phyloP scores from a whole-genome alignment of 352 stramenopile genomes.

The Phytophthora cactorum region DNA sequence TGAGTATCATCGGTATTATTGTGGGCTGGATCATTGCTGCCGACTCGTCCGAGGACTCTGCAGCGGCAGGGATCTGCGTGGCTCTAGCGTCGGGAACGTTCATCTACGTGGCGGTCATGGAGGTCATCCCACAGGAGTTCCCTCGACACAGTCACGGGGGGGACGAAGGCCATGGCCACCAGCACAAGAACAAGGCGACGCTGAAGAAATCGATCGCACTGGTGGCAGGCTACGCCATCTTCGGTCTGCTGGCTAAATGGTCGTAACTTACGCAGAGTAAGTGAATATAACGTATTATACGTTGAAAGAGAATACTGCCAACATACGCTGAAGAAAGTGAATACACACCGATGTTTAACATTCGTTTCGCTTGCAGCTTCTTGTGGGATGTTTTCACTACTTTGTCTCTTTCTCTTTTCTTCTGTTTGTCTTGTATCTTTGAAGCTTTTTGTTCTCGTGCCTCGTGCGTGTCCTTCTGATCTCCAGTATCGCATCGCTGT shows the following conservation, averaged over 20 bases:
- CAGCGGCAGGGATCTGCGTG: conserved; percentile 62
- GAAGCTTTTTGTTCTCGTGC: conserved; percentile 33
- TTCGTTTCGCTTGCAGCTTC: too few relatives aligned
- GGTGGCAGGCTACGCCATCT: conserved; percentile 74
- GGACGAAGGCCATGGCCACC: conserved; percentile 2
- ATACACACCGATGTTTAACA: too few relatives aligned
- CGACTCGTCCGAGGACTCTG: conserved; percentile 64
- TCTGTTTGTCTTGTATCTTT: conserved; percentile 24
- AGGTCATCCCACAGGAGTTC: conserved; percentile 87
- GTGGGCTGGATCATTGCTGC: conserved; percentile 62
- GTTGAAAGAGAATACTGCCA: too few relatives aligned
- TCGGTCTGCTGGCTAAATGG: conserved; percentile 82
- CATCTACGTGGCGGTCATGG: conserved; percentile 89
- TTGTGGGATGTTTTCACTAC: too few relatives aligned
- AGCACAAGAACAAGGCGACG: conserved; percentile 28
- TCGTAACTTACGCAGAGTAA: conserved; percentile 39
- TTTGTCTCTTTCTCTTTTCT: conserved; percentile 9
- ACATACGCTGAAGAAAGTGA: too few relatives aligned
- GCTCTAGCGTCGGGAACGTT: conserved; percentile 80
- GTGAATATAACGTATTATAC: neutral
- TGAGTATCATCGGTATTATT: conserved; percentile 69
- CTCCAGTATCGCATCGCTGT: conserved; percentile 43
- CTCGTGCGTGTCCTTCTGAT: conserved; percentile 35
- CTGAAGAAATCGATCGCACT: conserved; percentile 62
- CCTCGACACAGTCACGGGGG: conserved; percentile 46